Evolutionary conservation across 2,329 filamentous ascomycete species (phyloP).

Genomic region (Xylariaceae sp.): DNA sequence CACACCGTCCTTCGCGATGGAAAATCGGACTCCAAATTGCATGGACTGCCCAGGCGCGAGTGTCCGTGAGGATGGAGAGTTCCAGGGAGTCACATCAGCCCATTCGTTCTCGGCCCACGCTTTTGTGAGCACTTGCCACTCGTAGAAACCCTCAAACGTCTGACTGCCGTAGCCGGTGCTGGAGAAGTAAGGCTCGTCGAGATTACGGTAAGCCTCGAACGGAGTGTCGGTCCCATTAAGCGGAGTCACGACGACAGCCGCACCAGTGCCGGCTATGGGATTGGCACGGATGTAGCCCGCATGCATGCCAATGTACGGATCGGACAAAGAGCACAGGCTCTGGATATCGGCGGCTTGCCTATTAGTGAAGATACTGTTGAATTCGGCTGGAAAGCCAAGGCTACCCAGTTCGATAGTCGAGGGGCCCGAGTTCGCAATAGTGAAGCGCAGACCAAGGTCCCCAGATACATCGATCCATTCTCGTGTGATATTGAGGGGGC

Average conservation of each 20-base stretch:
- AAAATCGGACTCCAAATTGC: conserved; percentile 50
- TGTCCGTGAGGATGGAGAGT: conserved; percentile 44
- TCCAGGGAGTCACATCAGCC: conserved; percentile 50
- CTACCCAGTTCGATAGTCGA: conserved; percentile 49
- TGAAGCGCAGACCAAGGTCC: conserved; percentile 51
- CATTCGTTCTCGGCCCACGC: conserved; percentile 56
- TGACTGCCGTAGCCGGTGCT: conserved; percentile 47
- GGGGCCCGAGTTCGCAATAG: conserved; percentile 42
- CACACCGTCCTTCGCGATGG: conserved; percentile 41
- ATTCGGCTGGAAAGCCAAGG: conserved; percentile 55
- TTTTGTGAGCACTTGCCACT: conserved; percentile 53
- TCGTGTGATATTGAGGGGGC: conserved; percentile 45
- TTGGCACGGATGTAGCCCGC: conserved; percentile 54
- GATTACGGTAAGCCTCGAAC: conserved; percentile 53
- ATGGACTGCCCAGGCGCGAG: conserved; percentile 43
- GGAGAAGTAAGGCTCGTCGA: conserved; percentile 42
- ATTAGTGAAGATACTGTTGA: conserved; percentile 59
- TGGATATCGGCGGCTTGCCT: conserved; percentile 47
- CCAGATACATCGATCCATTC: conserved; percentile 47
- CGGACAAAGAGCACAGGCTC: conserved; percentile 49
- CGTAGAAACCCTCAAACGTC: conserved; percentile 57
- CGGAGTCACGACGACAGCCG: conserved; percentile 52
- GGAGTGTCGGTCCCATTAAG: conserved; percentile 42
- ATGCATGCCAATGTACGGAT: conserved; percentile 58
- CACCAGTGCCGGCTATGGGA: conserved; percentile 49